These are phyloP conservation scores for Ophiostoma tasmaniense DNA, from an alignment of 2,329 filamentous ascomycete genomes.

Conservation along the genomic window DNA sequence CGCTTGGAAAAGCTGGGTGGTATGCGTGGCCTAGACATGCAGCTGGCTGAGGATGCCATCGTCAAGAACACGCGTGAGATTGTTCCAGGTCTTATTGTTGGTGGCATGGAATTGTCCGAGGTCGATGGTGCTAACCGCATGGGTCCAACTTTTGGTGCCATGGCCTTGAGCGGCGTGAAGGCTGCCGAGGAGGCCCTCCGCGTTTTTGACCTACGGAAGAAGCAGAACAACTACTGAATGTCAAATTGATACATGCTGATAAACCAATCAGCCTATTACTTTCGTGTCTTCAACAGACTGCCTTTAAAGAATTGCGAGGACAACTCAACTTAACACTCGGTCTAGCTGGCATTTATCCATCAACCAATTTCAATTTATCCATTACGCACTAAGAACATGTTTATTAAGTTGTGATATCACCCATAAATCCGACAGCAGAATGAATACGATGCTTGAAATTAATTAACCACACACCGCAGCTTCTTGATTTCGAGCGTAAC, in stretches of 20 bases:
- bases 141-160: constrained; percentile 83
- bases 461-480: not conserved
- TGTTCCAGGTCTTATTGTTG: constrained; percentile 80
- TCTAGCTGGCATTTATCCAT: not conserved
- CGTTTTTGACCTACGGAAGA: constrained; percentile 64
- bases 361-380: not conserved
- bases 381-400: not conserved
- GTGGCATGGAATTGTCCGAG: constrained; percentile 88
- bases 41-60: constrained; percentile 82
- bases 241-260: not conserved
- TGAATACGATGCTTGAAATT: not conserved
- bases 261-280: not conserved
- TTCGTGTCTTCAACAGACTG: not conserved
- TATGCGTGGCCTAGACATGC: constrained; percentile 93
- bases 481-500: not conserved
- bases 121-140: constrained; percentile 87
- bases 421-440: not conserved
- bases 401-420: not conserved
- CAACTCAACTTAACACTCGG: not conserved
- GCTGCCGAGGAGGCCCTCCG: constrained; percentile 78
- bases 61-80: constrained; percentile 87
- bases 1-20: constrained; percentile 74
- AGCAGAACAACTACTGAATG: constrained; percentile 30
- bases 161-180: constrained; percentile 82
- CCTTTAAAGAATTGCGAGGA: not conserved